Percentiles rank a stretch among this genome's conserved stretches.
phyloP scores from a whole-genome alignment of 352 stramenopile species.

The Phytophthora hybrid region DNA sequence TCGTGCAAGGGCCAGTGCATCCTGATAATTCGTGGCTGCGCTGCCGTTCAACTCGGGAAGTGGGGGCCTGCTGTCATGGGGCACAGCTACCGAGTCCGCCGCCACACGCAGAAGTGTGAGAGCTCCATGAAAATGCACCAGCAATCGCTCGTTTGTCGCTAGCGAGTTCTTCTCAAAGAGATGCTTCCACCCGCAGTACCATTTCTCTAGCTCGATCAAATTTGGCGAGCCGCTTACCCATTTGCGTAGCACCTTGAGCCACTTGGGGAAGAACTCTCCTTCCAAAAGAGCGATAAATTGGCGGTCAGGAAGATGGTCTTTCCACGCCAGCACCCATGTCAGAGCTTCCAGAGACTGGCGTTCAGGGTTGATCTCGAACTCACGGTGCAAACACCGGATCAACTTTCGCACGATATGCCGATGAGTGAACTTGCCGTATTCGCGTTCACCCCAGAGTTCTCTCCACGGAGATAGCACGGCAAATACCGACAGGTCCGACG shows the following conservation, averaged over 20 bases:
- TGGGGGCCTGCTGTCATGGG: constrained; percentile 20
- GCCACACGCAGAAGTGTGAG: constrained; percentile 75
- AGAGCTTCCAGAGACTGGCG: constrained; percentile 75
- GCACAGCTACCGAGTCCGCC: constrained; percentile 24
- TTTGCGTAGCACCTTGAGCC: constrained; percentile 83
- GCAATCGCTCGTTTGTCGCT: constrained; percentile 61
- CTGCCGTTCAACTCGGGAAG: constrained; percentile 64
- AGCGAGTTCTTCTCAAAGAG: constrained; percentile 79
- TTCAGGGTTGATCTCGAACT: constrained; percentile 82
- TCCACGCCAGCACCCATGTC: constrained; percentile 82
- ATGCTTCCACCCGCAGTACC: constrained; percentile 88
- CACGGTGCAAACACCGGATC: constrained; percentile 78
- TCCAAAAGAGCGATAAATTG: constrained; percentile 89
- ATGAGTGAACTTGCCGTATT: constrained; percentile 88
- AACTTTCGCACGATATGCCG: constrained; percentile 82
- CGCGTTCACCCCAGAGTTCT: constrained; percentile 74
- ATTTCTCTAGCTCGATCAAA: constrained; percentile 76
- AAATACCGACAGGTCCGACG: constrained; percentile 74
- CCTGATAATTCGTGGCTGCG: constrained; percentile 74
- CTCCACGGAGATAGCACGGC: constrained; percentile 75
- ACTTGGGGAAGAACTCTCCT: constrained; percentile 93
- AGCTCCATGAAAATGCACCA: constrained; percentile 83
- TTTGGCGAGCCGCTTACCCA: constrained; percentile 70
- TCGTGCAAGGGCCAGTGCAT: constrained; percentile 69
- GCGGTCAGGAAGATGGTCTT: constrained; percentile 64